Conservation (phyloP, 78 protist species). For the Polysphondylium violaceum region DNA sequence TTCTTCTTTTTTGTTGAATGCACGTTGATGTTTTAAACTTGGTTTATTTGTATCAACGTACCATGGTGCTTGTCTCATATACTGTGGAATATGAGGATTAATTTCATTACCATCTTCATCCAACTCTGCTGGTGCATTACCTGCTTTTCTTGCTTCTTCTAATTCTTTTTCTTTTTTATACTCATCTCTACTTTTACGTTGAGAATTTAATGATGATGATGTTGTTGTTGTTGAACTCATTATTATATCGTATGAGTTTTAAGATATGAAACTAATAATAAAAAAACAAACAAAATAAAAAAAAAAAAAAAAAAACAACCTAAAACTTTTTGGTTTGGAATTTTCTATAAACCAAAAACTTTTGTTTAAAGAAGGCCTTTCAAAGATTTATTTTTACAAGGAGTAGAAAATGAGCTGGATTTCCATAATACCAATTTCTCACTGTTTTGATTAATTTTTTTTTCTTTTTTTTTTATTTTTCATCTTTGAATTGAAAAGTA, state of each 20-base stretch:
- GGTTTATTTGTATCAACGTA: conserved; percentile 74
- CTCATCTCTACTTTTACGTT: conserved; percentile 69
- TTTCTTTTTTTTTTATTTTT: too few species aligned
- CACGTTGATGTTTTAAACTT: conserved; percentile 92
- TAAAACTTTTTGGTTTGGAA: background rate
- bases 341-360: background rate
- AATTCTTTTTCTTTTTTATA: conserved; percentile 65
- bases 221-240: background rate
- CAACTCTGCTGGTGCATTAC: conserved; percentile 88
- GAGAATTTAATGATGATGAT: too few species aligned
- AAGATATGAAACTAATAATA: background rate
- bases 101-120: conserved; percentile 93
- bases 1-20: conserved; percentile 2
- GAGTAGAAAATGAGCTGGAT: too few species aligned
- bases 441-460: too few species aligned
- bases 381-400: background rate
- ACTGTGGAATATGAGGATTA: conserved; percentile 90
- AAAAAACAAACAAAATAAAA: background rate
- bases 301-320: background rate
- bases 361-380: background rate
- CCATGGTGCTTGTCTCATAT: conserved; percentile 94
- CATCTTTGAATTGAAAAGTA: too few species aligned
- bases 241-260: background rate
- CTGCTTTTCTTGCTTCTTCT: conserved; percentile 89
- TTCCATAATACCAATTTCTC: too few species aligned